Evolutionary conservation across 225 moss, liverwort and hornwort genomes (phyloP).

Genomic region (Bryum argenteum): DNA sequence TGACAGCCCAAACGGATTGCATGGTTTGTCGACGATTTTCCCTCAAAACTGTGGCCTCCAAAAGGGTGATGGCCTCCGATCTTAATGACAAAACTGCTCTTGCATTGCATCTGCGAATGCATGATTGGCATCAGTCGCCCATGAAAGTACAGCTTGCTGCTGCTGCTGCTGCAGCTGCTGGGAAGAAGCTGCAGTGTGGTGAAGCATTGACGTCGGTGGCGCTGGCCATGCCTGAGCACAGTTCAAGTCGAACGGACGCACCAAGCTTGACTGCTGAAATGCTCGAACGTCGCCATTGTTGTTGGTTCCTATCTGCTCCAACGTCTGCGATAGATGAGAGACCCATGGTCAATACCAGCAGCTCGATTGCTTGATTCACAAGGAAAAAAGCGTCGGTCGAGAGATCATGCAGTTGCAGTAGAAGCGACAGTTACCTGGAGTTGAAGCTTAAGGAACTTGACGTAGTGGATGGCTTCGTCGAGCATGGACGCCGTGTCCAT

Average conservation of each 20-base stretch:
- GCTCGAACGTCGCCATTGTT: slow-evolving; percentile 25
- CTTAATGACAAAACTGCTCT: slow-evolving; percentile 52
- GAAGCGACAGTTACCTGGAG: slow-evolving; percentile 45
- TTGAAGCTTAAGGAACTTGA: slow-evolving; percentile 78
- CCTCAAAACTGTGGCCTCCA: slow-evolving; percentile 54
- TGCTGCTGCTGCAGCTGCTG: slow-evolving; percentile 14
- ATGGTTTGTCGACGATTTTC: slow-evolving; percentile 23
- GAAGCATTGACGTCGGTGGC: slow-evolving; percentile 28
- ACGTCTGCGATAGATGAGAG: slow-evolving; percentile 28
- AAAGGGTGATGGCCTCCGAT: slow-evolving; percentile 9
- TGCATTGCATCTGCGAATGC: slow-evolving; percentile 44
- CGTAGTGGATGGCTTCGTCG: slow-evolving; percentile 85
- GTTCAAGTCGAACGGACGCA: slow-evolving; percentile 53
- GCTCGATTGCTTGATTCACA: not conserved
- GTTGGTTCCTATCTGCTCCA: slow-evolving; percentile 57
- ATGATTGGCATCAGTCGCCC: slow-evolving; percentile 37
- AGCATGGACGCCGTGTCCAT: slow-evolving; percentile 98
- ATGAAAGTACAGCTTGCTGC: slow-evolving; percentile 31
- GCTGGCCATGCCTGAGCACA: slow-evolving; percentile 46
- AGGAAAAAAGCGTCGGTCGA: not conserved
- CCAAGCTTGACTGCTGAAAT: slow-evolving; percentile 40
- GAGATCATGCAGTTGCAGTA: not conserved
- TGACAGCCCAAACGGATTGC: slow-evolving; percentile 30
- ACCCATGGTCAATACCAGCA: too few species aligned
- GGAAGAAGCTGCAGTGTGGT: slow-evolving; percentile 5